Evolutionary conservation across 1,139 yeast genomes (phyloP), one percentile per base, ranked within the genome.

Genomic region (Blastobotrys aristatus): DNA sequence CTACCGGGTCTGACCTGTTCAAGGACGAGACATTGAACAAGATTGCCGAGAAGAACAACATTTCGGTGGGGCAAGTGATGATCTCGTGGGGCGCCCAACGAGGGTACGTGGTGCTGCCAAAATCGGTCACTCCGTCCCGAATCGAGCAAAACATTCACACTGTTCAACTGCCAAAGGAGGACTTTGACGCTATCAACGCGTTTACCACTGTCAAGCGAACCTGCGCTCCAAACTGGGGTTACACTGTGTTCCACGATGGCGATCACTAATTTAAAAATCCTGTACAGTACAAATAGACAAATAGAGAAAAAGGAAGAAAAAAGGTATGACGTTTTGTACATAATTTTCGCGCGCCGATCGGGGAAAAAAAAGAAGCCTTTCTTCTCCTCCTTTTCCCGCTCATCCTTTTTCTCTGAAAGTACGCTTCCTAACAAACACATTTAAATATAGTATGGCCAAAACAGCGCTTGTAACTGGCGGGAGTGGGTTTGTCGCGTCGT

Each of bases 71-170:
- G n/a, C 77, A 79, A 50, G 69, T 85, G 20, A 71, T 82, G 52
- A 71, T 85, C 50, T 77, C 83, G 47, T 86, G 94, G 92, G 84
- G 77, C 34, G 66, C 82, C 22, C 72, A 75, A 62, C 80, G 89
- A 66, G 82, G 81, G 21, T 72, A 78, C 40, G 77, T 80, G 30
- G 83, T 82, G 4, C 69, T 86, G 56, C 90, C 94, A 48, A 86
- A 86, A 67, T 80, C 88, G 20, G 76, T 76, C 35, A 78, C 75
- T 30, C 73, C 76, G 2, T 64, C 65, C 13, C 77, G 95, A 68
- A 73, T 85, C 51, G 72, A 62, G 43, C 63, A 74, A 44, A 86
- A 86, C 67, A 67, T 78, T 46, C 14, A 24, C 4, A 41, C 44
- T 32, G 31, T 41, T 16, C 22, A 41, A 8, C 24, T 41, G 32